Percentiles rank a stretch among this genome's conserved stretches.
phyloP scores from a whole-genome alignment of 331 rosid genomes.

The Cydonia oblonga region DNA sequence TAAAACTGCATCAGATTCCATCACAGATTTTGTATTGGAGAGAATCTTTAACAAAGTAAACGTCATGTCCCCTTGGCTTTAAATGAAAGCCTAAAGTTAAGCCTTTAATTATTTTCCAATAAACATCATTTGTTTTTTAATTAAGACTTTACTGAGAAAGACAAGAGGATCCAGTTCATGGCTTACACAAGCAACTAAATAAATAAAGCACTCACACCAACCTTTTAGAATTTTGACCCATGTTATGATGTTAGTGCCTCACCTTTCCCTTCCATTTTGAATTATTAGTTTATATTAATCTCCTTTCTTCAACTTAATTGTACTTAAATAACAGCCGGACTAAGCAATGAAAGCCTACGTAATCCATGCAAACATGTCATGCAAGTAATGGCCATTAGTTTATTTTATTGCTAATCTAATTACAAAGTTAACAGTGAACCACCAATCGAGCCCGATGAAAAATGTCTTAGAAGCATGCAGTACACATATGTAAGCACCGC shows the following conservation, averaged over 20 bases:
- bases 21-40: conserved; percentile 28
- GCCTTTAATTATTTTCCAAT: conserved; percentile 25
- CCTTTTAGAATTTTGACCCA: conserved; percentile 25
- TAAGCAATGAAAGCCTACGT: conserved; percentile 20
- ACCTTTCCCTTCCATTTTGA: conserved; percentile 8
- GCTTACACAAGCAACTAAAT: conserved; percentile 27
- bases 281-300: not conserved
- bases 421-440: conserved; percentile 1
- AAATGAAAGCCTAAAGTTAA: conserved; percentile 38
- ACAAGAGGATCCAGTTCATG: conserved; percentile 54
- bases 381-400: conserved; percentile 15
- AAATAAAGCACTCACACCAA: conserved; percentile 2
- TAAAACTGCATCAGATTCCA: conserved; percentile 56
- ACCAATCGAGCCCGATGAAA: conserved; percentile 40
- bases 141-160: conserved; percentile 34
- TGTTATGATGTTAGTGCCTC: conserved; percentile 31
- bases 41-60: conserved; percentile 37
- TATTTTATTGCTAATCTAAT: conserved; percentile 20
- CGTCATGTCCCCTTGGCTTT: conserved; percentile 41
- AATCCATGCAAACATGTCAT: conserved; percentile 49
- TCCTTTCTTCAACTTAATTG: conserved; percentile 2
- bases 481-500: not conserved
- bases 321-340: not conserved
- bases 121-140: not conserved
- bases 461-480: not conserved